Conservation (phyloP, 164 flowering plant genomes). For the Magnolia sinica region DNA sequence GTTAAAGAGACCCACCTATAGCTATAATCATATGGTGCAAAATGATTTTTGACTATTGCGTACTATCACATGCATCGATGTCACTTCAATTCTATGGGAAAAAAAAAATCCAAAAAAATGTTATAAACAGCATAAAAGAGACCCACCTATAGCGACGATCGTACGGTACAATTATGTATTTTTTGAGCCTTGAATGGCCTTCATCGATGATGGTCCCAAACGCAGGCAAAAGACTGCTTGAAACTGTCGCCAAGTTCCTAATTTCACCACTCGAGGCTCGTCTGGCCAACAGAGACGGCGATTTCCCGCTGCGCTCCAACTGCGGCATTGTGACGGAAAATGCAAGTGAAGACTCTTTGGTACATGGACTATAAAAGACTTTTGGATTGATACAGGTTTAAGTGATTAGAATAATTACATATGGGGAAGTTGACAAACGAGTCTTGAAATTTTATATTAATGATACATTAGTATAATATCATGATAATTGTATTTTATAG, state of each 20-base stretch:
- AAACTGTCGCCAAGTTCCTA: slow-evolving; percentile 57
- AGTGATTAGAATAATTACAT: no score
- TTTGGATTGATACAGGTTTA: no score
- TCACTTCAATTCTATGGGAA: no score
- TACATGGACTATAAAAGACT: no score
- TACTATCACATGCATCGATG: no score
- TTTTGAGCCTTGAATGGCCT: slow-evolving; percentile 32
- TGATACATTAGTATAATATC: background rate
- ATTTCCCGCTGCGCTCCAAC: background rate
- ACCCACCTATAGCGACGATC: slow-evolving; percentile 71
- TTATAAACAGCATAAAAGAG: background rate
- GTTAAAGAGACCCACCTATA: slow-evolving; percentile 38
- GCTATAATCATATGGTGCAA: slow-evolving; percentile 79
- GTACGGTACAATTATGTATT: slow-evolving; percentile 61
- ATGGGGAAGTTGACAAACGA: no score
- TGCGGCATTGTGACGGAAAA: background rate
- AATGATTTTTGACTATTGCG: no score
- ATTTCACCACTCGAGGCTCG: slow-evolving; percentile 44
- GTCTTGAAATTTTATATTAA: no score
- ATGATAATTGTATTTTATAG: background rate
- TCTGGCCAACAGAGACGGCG: slow-evolving; percentile 29
- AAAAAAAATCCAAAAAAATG: no score
- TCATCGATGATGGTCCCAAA: slow-evolving; percentile 66
- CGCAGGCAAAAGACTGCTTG: slow-evolving; percentile 80
- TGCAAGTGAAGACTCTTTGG: background rate